A percentile compares a stretch with the other conserved stretches of the same genome.
phyloP scores from a whole-genome alignment of 306 rosid genomes.

The Urtica urens region DNA sequence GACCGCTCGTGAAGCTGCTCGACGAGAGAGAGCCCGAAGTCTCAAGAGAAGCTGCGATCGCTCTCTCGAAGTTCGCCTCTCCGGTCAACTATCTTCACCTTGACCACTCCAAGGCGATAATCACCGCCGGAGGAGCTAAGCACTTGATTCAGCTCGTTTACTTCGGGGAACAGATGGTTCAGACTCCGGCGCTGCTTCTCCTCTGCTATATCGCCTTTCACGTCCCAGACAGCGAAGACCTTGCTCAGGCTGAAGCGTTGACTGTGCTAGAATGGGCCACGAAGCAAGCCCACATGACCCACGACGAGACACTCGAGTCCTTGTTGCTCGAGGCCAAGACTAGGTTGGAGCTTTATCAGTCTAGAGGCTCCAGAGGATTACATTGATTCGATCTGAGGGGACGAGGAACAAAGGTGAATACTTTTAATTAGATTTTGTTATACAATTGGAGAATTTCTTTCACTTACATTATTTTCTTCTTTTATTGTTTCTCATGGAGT shows the following conservation, averaged over 20 bases:
- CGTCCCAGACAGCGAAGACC: slow-evolving; percentile 83
- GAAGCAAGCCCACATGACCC: slow-evolving; percentile 57
- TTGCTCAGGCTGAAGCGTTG: slow-evolving; percentile 64
- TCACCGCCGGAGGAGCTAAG: slow-evolving; percentile 63
- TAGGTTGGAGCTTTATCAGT: slow-evolving; percentile 80
- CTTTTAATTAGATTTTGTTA: slow-evolving; percentile 1
- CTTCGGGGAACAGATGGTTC: slow-evolving; percentile 67
- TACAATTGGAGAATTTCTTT: slow-evolving; percentile 7
- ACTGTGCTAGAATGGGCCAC: slow-evolving; percentile 82
- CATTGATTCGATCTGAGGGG: slow-evolving; percentile 37
- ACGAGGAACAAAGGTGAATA: too few species aligned
- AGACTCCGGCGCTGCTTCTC: slow-evolving; percentile 50
- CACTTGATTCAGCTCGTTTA: slow-evolving; percentile 80
- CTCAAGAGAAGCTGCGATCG: slow-evolving; percentile 45
- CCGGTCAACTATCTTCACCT: slow-evolving; percentile 60
- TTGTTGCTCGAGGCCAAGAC: slow-evolving; percentile 65
- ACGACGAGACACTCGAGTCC: slow-evolving; percentile 33
- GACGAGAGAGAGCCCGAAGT: slow-evolving; percentile 76
- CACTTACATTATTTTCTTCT: slow-evolving; percentile 11
- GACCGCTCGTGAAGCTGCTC: slow-evolving; percentile 67
- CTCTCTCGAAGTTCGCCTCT: slow-evolving; percentile 71
- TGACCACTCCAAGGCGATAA: slow-evolving; percentile 78
- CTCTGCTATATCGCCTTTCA: slow-evolving; percentile 74
- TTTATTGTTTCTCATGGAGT: slow-evolving; percentile 24
- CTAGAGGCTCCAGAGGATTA: slow-evolving; percentile 68